These are phyloP conservation scores for Blumeria graminis DNA, from an alignment of 2,329 filamentous ascomycete genomes.

Conservation along the genomic window DNA sequence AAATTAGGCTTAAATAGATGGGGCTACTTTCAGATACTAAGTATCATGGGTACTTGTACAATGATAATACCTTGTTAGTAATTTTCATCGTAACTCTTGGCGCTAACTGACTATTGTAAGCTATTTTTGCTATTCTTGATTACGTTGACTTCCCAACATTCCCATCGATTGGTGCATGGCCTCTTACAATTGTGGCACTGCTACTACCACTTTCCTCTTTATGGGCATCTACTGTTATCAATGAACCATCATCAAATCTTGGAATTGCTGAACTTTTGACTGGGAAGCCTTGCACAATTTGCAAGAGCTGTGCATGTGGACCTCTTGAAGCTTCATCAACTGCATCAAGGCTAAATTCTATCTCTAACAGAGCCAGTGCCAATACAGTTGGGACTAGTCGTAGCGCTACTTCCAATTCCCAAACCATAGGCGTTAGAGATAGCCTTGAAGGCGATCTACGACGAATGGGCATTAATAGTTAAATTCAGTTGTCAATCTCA, in stretches of 20 bases:
- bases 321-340: background rate
- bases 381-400: no score
- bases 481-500: no score
- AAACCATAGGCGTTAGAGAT: background rate
- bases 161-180: constrained; percentile 28
- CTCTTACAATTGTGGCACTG: constrained; percentile 33
- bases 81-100: background rate
- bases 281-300: background rate
- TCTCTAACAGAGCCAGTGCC: background rate
- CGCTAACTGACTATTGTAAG: constrained; percentile 17
- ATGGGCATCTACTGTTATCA: constrained; percentile 26
- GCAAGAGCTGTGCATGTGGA: background rate
- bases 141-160: constrained; percentile 20
- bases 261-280: constrained; percentile 5
- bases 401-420: no score
- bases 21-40: constrained; percentile 40
- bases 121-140: constrained; percentile 33
- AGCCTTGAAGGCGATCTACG: background rate
- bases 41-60: constrained; percentile 43
- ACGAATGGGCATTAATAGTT: background rate
- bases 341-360: background rate
- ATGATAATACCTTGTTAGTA: constrained; percentile 36
- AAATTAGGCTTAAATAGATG: constrained; percentile 33
- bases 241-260: constrained; percentile 6
- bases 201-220: constrained; percentile 41